Evolutionary conservation across 345 rosid genomes (phyloP).

Genomic region (Hevea brasiliensis): DNA sequence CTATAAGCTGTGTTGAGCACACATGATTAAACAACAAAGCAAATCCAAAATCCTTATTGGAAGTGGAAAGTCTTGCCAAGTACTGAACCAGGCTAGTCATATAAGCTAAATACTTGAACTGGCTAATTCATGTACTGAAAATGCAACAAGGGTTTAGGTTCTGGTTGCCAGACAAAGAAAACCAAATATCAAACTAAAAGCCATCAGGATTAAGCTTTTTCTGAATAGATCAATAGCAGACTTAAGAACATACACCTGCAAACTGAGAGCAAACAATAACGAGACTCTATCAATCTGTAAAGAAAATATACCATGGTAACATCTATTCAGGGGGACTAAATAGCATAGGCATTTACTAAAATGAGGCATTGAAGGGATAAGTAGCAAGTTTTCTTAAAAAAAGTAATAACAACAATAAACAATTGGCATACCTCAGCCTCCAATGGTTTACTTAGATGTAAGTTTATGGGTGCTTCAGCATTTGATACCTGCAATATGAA

Average conservation of each 20-base stretch:
- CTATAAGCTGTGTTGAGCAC: not conserved
- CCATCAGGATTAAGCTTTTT: not conserved
- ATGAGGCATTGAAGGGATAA: not conserved
- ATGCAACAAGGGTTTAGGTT: not conserved
- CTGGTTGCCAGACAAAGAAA: not conserved
- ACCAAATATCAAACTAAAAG: not conserved
- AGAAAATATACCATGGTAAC: not conserved
- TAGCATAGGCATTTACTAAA: not conserved
- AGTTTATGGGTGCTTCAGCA: slow-evolving; percentile 40
- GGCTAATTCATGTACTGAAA: not conserved
- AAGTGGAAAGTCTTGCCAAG: slow-evolving; percentile 5
- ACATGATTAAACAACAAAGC: not conserved
- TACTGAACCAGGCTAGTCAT: not conserved
- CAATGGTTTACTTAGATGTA: slow-evolving; percentile 35
- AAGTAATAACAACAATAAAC: not conserved
- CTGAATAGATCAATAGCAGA: not conserved
- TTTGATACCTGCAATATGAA: slow-evolving; percentile 47
- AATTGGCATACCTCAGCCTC: slow-evolving; percentile 49
- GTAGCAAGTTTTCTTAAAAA: not conserved
- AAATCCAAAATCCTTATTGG: not conserved
- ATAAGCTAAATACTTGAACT: not conserved
- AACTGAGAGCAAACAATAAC: not conserved
- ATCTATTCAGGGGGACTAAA: not conserved
- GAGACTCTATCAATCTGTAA: not conserved
- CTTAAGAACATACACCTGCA: not conserved